A percentile compares a stretch with the other conserved stretches of the same genome.
These are phyloP conservation scores for Globisporangium spiculum DNA, from an alignment of 352 stramenopile species.

Conservation along the genomic window DNA sequence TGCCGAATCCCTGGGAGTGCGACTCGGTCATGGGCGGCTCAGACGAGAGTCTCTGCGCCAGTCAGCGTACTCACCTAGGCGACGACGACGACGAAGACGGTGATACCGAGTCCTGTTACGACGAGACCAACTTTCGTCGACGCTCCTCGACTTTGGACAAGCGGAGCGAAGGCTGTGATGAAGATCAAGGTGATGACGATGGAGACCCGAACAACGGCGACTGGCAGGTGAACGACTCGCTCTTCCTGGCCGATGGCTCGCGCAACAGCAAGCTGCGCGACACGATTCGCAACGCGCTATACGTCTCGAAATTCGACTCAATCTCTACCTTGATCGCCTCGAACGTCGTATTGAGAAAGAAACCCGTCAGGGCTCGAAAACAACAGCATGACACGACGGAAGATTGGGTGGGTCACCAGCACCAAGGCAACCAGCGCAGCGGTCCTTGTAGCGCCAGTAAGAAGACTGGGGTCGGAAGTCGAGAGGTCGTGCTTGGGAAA, in stretches of 20 bases:
- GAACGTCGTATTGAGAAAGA: slow-evolving; percentile 65
- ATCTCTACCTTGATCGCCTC: slow-evolving; percentile 84
- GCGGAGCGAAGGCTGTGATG: slow-evolving; percentile 18
- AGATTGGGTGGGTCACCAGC: not conserved
- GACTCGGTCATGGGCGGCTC: slow-evolving; percentile 50
- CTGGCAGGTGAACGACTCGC: slow-evolving; percentile 69
- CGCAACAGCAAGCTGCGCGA: slow-evolving; percentile 85
- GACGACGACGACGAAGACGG: slow-evolving; percentile 18
- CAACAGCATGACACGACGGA: not conserved
- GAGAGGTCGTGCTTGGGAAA: slow-evolving; percentile 67
- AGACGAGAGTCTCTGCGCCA: slow-evolving; percentile 39
- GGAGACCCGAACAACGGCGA: slow-evolving; percentile 34
- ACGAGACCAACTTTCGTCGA: slow-evolving; percentile 5
- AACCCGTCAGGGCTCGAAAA: slow-evolving; percentile 27
- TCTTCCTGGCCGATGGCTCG: slow-evolving; percentile 87
- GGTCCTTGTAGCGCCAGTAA: slow-evolving; percentile 16
- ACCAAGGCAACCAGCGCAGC: not conserved
- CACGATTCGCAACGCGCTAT: slow-evolving; percentile 73
- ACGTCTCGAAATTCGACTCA: slow-evolving; percentile 89
- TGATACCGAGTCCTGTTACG: not conserved
- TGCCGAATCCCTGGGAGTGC: slow-evolving; percentile 54
- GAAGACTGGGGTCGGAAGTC: slow-evolving; percentile 13
- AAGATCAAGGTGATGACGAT: slow-evolving; percentile 10
- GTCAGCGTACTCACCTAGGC: slow-evolving; percentile 35
- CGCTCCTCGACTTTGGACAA: slow-evolving; percentile 15